Evolutionary conservation across 75 land plant genomes (phyloP), one percentile per base, ranked within the genome.

Genomic region (Cunninghamia lanceolata): DNA sequence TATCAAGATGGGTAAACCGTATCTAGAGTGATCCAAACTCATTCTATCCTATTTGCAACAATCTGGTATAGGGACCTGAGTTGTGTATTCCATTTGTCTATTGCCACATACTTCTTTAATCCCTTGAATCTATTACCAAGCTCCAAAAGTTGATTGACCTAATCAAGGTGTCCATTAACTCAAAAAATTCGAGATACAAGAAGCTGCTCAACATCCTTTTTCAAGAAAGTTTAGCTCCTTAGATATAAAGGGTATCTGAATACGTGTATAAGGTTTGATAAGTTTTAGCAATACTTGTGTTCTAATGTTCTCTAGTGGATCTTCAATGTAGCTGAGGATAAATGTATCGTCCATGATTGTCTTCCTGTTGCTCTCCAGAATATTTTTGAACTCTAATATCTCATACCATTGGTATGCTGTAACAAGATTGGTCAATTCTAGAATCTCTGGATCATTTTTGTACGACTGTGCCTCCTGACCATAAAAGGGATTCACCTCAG

Each of bases 401-500:
- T 98, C 99, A 90, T 98, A 96, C 63, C 96, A 73, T 80, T 98
- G 99, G 75, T 95, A 98, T 19, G 99, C 99, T 83, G 99, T 96
- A 85, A 98, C 94, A n/a, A 98, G 92, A 83, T 98, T 98, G 82
- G 99, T 98, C 99, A 98, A 96, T 6, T 98, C 99, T 75, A 96
- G 85, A 66, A 98, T 98, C 82, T 98, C 99, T 85, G 99, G 98
- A 39, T 98, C 99, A 90, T 96, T 98, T 88, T 98, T 98, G 85
- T 98, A 98, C 99, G 99, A 96, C 88, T 98, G 96, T 46, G 98
- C 98, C 84, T 98, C 99, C 82, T 96, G 99, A 2, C 94, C 99
- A 90, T 98, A 98, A 90, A 98, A 98, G 32, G 99, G 99, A 87
- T 98, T 96, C 56, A 98, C 98, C 89, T 96, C 91, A 79, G 99